Percentiles rank a stretch among this genome's conserved stretches.
phyloP scores from a whole-genome alignment of 1,284 basidiomycete species.

The Tilletia caries region DNA sequence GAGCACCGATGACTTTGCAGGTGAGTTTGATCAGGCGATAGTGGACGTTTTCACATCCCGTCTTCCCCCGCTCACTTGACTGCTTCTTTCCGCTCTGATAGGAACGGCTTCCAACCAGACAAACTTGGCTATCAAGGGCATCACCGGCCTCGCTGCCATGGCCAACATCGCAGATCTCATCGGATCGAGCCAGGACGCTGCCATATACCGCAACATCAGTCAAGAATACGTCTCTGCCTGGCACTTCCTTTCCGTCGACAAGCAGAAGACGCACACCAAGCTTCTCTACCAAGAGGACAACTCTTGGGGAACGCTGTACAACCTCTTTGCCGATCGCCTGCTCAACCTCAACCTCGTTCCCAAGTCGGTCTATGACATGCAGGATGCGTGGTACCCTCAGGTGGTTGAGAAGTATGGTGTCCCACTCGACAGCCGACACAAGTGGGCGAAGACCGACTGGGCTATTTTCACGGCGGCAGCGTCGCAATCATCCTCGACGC shows the following conservation, averaged over 20 bases:
- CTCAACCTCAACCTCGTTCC: constrained; percentile 50
- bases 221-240: too few relatives aligned
- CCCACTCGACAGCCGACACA: constrained; percentile 50
- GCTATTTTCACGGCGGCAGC: constrained; percentile 51
- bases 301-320: constrained; percentile 53
- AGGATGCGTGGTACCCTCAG: constrained; percentile 44
- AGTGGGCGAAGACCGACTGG: constrained; percentile 54
- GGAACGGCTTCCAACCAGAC: constrained; percentile 58
- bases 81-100: neutral
- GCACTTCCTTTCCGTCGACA: too few relatives aligned
- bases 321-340: constrained; percentile 49
- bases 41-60: neutral
- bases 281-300: constrained; percentile 51
- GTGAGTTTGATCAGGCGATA: constrained; percentile 33
- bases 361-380: constrained; percentile 47
- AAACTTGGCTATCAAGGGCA: constrained; percentile 71
- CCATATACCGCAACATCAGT: constrained; percentile 38
- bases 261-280: too few relatives aligned
- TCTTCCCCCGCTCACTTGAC: too few relatives aligned
- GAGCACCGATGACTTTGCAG: constrained; percentile 71
- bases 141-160: too few relatives aligned
- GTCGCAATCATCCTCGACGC: constrained; percentile 29
- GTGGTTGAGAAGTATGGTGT: constrained; percentile 46
- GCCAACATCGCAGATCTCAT: constrained; percentile 38
- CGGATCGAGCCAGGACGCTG: constrained; percentile 32